Conservation (phyloP, 2,329 filamentous ascomycete species). For the Fusarium tuaranense region DNA sequence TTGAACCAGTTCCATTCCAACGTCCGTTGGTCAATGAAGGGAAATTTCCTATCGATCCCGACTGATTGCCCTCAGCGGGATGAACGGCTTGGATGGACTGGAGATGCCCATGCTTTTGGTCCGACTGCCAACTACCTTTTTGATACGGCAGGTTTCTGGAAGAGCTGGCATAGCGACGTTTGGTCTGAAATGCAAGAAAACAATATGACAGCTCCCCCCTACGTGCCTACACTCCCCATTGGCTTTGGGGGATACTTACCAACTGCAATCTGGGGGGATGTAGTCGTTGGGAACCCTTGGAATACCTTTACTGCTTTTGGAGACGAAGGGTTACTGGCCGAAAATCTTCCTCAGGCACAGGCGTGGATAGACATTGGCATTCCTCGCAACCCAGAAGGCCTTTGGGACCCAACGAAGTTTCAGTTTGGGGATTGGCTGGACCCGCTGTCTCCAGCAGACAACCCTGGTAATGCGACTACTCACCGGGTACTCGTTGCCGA, state of each 20-base stretch:
- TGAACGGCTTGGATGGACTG: slow-evolving; percentile 65
- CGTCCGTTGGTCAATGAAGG: slow-evolving; percentile 65
- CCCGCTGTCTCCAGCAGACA: slow-evolving; percentile 53
- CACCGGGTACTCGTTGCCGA: slow-evolving; percentile 55
- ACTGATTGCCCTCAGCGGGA: slow-evolving; percentile 50
- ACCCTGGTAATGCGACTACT: slow-evolving; percentile 53
- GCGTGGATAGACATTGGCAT: slow-evolving; percentile 11
- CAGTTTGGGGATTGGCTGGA: slow-evolving; percentile 63
- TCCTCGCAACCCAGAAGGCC: slow-evolving; percentile 43
- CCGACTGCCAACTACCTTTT: slow-evolving; percentile 66
- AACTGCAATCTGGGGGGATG: slow-evolving; percentile 29
- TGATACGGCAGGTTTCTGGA: slow-evolving; percentile 60
- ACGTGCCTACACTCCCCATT: neutral
- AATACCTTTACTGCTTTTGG: slow-evolving; percentile 20
- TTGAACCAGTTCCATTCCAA: slow-evolving; percentile 68
- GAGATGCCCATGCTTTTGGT: slow-evolving; percentile 62
- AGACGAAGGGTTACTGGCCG: neutral
- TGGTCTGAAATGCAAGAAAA: slow-evolving; percentile 31
- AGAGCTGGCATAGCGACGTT: slow-evolving; percentile 31
- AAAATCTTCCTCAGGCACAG: slow-evolving; percentile 36
- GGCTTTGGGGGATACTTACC: neutral
- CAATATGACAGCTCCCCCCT: slow-evolving; percentile 9
- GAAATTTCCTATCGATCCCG: slow-evolving; percentile 67
- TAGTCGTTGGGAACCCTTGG: slow-evolving; percentile 25
- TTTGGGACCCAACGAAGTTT: slow-evolving; percentile 20